Evolutionary conservation across 345 rosid genomes (phyloP).

Genomic region (Melaleuca alternifolia): DNA sequence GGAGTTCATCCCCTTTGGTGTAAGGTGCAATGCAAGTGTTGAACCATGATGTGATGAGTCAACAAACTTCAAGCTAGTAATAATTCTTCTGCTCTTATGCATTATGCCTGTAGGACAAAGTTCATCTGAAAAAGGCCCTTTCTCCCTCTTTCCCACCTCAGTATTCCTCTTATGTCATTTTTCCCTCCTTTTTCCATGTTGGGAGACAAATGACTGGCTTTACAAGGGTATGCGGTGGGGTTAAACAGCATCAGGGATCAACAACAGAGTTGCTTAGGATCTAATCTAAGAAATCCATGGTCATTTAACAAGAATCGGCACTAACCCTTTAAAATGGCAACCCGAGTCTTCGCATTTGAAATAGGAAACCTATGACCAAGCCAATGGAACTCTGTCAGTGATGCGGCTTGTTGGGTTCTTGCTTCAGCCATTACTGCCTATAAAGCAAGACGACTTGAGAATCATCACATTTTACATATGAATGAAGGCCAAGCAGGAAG

Average conservation of each 20-base stretch:
- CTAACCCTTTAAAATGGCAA: conserved; percentile 83
- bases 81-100: neutral
- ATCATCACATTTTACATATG: neutral
- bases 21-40: neutral
- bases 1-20: neutral
- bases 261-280: neutral
- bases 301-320: neutral
- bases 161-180: neutral
- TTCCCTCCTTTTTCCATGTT: neutral
- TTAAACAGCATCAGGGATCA: neutral
- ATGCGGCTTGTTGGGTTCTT: conserved; percentile 96
- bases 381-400: conserved; percentile 92
- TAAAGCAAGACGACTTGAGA: neutral
- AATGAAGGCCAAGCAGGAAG: neutral
- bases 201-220: neutral
- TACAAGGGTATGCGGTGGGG: neutral
- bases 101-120: neutral
- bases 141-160: neutral
- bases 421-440: conserved; percentile 99
- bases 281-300: neutral
- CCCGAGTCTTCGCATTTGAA: conserved; percentile 90
- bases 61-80: neutral
- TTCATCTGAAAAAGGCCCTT: neutral
- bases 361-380: conserved; percentile 91
- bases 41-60: neutral